Base-by-base conservation (phyloP, 2,329 filamentous ascomycete genomes). In the Xylariaceae sp. region DNA sequence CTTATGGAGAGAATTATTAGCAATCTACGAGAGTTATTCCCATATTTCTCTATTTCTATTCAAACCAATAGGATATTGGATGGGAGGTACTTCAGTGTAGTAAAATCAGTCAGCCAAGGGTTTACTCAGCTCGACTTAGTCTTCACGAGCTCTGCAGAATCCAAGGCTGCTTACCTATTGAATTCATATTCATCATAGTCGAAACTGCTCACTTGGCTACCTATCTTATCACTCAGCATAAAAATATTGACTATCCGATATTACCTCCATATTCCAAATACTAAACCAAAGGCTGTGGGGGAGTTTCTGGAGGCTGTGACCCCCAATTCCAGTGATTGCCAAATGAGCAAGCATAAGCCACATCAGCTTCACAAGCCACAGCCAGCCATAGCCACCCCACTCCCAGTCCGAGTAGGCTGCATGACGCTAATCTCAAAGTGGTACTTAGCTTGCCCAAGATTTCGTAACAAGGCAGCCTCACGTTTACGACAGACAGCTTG, bases 381-480 rank as follows among this genome's bases (percentile, higher is more conserved):
- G 11, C 4, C 6, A 18, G 11, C 5, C 10, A 11, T 18, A 18
- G 21, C 18, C n/a, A 30, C 24, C 27, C 21, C 45, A 32, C 51
- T 36, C 41, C 41, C 46, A 49, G 36, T n/a, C 55, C 33, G 47
- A 53, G 52, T 39, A 50, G 33, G 43, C 44, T 43, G 35, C 36
- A 33, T 29, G 10, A 32, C 58, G 44, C 63, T 66, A 67, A 52
- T 23, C 65, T 53, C 36, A 48, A 65, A 62, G 33, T 44, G 59
- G 64, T 55, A 61, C 53, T 62, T 36, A 67, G 64, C 64, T 67
- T 60, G 53, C 53, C 57, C 47, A 50, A 51, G 55, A 58, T 61
- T 63, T 61, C 48, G 50, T 60, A 61, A 60, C 57, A 63, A 64
- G 64, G 64, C 67, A 70, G 66, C 67, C 64, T 70, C 64, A 67